phyloP scores from a whole-genome alignment of 495 filamentous ascomycete species.

The Tuber umbilicatum region DNA sequence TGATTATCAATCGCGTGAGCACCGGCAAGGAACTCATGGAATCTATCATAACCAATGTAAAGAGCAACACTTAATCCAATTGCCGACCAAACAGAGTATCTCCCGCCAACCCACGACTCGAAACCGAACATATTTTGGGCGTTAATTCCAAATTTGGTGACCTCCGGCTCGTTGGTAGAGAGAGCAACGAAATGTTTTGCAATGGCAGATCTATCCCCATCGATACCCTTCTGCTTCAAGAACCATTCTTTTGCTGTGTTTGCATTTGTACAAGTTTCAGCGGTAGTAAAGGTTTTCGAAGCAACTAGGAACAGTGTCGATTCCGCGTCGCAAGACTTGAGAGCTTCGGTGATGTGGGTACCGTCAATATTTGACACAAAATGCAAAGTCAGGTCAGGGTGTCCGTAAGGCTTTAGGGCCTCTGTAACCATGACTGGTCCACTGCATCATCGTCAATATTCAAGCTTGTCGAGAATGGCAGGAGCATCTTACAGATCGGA shows the following conservation, averaged over 20 bases:
- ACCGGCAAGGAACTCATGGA: slow-evolving; percentile 90
- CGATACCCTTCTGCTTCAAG: slow-evolving; percentile 64
- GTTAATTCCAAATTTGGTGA: slow-evolving; percentile 97
- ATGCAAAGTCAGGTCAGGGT: slow-evolving; percentile 77
- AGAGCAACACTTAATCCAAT: slow-evolving; percentile 91
- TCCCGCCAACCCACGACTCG: slow-evolving; percentile 94
- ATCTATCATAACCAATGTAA: slow-evolving; percentile 95
- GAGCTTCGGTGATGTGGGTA: slow-evolving; percentile 92
- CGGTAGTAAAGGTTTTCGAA: slow-evolving; percentile 98
- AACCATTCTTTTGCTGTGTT: slow-evolving; percentile 97
- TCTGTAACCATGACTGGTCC: slow-evolving; percentile 98
- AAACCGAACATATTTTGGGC: slow-evolving; percentile 99
- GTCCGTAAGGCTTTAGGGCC: slow-evolving; percentile 87
- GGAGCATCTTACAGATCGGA: slow-evolving; percentile 74
- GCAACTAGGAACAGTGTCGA: slow-evolving; percentile 96
- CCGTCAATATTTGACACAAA: slow-evolving; percentile 99
- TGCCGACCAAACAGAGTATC: slow-evolving; percentile 97
- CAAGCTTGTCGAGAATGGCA: slow-evolving; percentile 7
- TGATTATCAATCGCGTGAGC: slow-evolving; percentile 98
- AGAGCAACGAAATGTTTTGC: slow-evolving; percentile 98
- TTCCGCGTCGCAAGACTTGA: slow-evolving; percentile 82
- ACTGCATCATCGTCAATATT: slow-evolving; percentile 50
- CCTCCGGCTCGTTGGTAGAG: slow-evolving; percentile 90
- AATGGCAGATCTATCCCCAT: slow-evolving; percentile 65
- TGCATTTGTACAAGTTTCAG: slow-evolving; percentile 93